These are phyloP conservation scores for Linnemannia zychae DNA, from an alignment of 192 early-diverging fungal species.

Conservation along the genomic window DNA sequence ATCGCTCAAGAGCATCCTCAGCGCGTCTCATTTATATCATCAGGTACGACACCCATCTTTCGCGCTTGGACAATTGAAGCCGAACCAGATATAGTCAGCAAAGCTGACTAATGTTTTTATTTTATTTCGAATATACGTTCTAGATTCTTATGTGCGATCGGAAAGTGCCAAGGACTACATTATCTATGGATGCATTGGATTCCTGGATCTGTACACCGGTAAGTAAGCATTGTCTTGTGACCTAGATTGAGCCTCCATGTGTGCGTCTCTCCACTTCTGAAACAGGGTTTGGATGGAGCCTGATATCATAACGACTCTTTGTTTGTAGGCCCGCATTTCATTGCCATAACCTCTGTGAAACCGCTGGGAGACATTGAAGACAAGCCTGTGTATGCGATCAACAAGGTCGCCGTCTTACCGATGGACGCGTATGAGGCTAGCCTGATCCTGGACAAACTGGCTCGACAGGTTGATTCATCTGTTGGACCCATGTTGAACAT, in stretches of 20 bases:
- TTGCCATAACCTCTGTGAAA: slow-evolving; percentile 55
- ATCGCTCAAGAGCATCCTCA: neutral
- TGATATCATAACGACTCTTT: neutral
- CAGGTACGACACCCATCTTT: slow-evolving; percentile 4
- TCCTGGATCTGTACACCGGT: slow-evolving; percentile 45
- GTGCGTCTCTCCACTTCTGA: neutral
- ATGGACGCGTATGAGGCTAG: slow-evolving; percentile 42
- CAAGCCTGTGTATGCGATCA: slow-evolving; percentile 56
- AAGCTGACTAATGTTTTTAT: neutral
- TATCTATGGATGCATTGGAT: slow-evolving; percentile 48
- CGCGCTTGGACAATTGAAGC: neutral
- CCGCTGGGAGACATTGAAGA: slow-evolving; percentile 54
- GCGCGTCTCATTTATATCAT: slow-evolving; percentile 22
- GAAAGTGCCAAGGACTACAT: slow-evolving; percentile 34
- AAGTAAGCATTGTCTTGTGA: neutral
- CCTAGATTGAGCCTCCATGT: neutral
- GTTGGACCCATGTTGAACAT: neutral
- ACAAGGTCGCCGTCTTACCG: slow-evolving; percentile 54
- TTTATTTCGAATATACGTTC: neutral
- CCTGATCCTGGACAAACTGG: slow-evolving; percentile 31
- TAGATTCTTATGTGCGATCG: slow-evolving; percentile 36
- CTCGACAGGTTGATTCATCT: slow-evolving; percentile 11
- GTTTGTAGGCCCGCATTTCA: slow-evolving; percentile 40
- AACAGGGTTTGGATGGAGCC: neutral
- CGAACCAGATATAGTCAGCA: neutral